A percentile compares a stretch with the other conserved stretches of the same genome.
phyloP scores from a whole-genome alignment of 129 eudicot species.

The Lonicera japonica region DNA sequence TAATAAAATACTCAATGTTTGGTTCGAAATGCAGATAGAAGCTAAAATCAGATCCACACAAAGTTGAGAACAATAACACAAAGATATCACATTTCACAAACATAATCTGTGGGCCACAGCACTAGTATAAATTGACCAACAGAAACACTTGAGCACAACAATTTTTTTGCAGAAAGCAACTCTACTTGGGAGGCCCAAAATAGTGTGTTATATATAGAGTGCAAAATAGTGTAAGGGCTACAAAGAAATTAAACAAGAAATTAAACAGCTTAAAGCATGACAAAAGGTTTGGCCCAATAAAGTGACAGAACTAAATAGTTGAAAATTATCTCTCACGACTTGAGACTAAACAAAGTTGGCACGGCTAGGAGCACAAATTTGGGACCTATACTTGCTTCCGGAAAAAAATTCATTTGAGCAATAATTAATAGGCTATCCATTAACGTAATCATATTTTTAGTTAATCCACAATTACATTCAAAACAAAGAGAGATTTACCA shows the following conservation, averaged over 20 bases:
- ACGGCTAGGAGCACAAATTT: background rate
- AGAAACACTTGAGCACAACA: background rate
- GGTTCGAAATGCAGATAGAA: background rate
- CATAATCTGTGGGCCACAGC: background rate
- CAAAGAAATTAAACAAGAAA: too few species aligned
- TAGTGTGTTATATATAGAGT: too few species aligned
- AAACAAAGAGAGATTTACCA: background rate
- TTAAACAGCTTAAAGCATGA: background rate
- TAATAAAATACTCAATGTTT: background rate
- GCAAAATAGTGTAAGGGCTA: too few species aligned
- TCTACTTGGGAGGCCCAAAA: too few species aligned
- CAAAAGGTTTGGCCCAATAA: background rate
- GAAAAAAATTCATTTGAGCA: background rate
- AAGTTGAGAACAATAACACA: background rate
- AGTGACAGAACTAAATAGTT: background rate
- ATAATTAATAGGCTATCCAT: too few species aligned
- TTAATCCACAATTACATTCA: background rate
- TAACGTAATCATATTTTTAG: background rate
- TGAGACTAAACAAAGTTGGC: background rate
- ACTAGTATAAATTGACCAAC: background rate
- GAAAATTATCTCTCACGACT: background rate
- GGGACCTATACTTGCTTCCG: background rate
- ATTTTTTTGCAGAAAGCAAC: too few species aligned
- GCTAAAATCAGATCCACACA: background rate
- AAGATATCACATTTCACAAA: background rate